Base-by-base conservation (phyloP, 2,329 filamentous ascomycete species). In the Didymella arachidicola region DNA sequence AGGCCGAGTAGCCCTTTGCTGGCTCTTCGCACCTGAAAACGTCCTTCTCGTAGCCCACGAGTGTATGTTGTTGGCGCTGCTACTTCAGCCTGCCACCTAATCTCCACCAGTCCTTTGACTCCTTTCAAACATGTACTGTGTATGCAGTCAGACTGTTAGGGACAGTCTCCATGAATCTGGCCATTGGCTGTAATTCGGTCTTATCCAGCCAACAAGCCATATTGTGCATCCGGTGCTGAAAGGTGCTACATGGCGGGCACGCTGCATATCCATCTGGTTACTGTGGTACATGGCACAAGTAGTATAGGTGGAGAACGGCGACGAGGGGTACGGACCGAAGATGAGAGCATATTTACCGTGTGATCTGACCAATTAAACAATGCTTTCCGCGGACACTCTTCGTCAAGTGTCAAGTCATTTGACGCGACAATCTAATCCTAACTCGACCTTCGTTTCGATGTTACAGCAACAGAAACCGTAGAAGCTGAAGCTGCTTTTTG, bases 181-280 rank as follows among this genome's bases (percentile, higher is more conserved):
- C 49, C 43, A 58, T 53, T 58, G 44, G 36, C 43, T 51, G 44
- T 44, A 27, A 12, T 38, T 45, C 30, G 49, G 32, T 45, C 49
- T 49, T 53, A 58, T 44, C 49, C 19, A 26, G n/a, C 32, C 45
- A 32, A 36, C 49, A 27, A 26, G 8, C 39, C 45, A 26, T 29
- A 8, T 34, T 19, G 2, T 41, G 19, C 43, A 30, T 19, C 11
- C 8, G 10, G 18, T 26, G 27, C 14, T 43, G 11, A 16, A 26
- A 29, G 25, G 26, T 8, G 36, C 19, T 39, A 29, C 7, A 18
- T 18, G 12, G 19, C 42, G 10, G 19, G 7, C 45, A 7, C 7
- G 7, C 38, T 34, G 11, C 27, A 11, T 32, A 32, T 3, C 8
- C 41, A 18, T 16, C 25, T 58, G 25, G n/a, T 29, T 11, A n/a